Evolutionary conservation across 768 basidiomycete species (phyloP).

Genomic region (Pisolithus sp.): DNA sequence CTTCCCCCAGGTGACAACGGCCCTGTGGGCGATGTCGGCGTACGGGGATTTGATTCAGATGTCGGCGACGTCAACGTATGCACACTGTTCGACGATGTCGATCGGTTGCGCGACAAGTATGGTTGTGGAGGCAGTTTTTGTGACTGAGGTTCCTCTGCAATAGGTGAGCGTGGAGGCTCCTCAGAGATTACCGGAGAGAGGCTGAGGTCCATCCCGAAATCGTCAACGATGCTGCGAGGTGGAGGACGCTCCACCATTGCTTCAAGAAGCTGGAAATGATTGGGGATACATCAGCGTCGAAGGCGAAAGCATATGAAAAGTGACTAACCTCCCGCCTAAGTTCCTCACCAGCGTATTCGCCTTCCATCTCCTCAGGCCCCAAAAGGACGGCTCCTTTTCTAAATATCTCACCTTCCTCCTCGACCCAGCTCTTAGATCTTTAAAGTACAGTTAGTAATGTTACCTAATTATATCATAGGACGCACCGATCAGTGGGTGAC

Average conservation of each 20-base stretch:
- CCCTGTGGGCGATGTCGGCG: conserved; percentile 20
- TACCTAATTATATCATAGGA: not conserved
- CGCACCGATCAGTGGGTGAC: conserved; percentile 40
- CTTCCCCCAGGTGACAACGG: conserved; percentile 5
- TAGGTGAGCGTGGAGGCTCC: conserved; percentile 15
- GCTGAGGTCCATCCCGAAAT: conserved; percentile 40
- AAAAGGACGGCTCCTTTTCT: conserved; percentile 79
- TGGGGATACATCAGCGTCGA: not conserved
- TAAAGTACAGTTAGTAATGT: not conserved
- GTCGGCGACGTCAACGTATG: not conserved
- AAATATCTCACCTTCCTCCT: conserved; percentile 96
- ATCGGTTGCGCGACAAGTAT: conserved; percentile 53
- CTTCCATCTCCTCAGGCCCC: conserved; percentile 82
- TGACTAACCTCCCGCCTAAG: conserved; percentile 65
- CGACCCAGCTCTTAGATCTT: conserved; percentile 77
- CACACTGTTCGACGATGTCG: conserved; percentile 30
- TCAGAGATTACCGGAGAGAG: conserved; percentile 7
- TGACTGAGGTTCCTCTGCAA: conserved; percentile 23
- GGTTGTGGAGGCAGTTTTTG: conserved; percentile 47
- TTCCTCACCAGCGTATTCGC: conserved; percentile 84
- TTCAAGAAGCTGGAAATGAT: conserved; percentile 57
- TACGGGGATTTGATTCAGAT: conserved; percentile 25
- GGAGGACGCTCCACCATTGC: conserved; percentile 84
- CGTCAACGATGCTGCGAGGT: conserved; percentile 63
- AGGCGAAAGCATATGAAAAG: not conserved